These are phyloP conservation scores for Thalassiosira livingstoniorum DNA, from an alignment of 352 stramenopile species.

Conservation along the genomic window DNA sequence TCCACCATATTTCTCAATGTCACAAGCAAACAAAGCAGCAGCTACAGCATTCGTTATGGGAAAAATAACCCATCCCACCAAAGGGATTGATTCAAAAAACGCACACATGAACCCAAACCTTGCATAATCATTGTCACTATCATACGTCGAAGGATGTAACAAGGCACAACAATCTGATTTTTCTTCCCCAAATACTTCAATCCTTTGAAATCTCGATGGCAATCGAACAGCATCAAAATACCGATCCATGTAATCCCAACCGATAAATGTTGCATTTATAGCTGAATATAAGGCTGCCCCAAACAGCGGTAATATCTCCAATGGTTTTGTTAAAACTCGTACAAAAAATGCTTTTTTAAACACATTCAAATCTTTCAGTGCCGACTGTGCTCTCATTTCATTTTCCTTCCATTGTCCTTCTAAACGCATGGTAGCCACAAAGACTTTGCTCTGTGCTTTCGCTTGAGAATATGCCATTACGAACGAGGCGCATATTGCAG, in stretches of 20 bases:
- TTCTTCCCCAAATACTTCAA: slow-evolving; percentile 58
- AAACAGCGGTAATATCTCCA: slow-evolving; percentile 49
- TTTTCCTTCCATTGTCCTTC: slow-evolving; percentile 52
- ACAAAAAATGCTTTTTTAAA: slow-evolving; percentile 53
- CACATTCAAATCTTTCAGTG: slow-evolving; percentile 53
- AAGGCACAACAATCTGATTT: slow-evolving; percentile 44
- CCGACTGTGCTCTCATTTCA: slow-evolving; percentile 50
- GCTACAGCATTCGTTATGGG: slow-evolving; percentile 56
- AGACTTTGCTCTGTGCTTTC: slow-evolving; percentile 51
- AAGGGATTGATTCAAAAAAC: slow-evolving; percentile 43
- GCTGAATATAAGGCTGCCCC: slow-evolving; percentile 44
- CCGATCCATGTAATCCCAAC: slow-evolving; percentile 64
- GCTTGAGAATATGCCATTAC: slow-evolving; percentile 42
- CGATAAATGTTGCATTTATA: slow-evolving; percentile 60
- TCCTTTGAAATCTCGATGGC: slow-evolving; percentile 25
- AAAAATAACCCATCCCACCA: slow-evolving; percentile 48
- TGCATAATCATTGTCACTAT: slow-evolving; percentile 56
- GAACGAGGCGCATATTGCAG: slow-evolving; percentile 33
- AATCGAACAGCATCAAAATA: slow-evolving; percentile 57
- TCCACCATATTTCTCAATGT: slow-evolving; percentile 21
- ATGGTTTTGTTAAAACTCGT: slow-evolving; percentile 38
- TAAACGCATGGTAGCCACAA: slow-evolving; percentile 52
- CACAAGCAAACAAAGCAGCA: slow-evolving; percentile 51
- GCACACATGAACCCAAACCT: slow-evolving; percentile 54
- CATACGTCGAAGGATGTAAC: slow-evolving; percentile 41